These are phyloP conservation scores for Pythium sukuiense DNA, from an alignment of 352 stramenopile genomes.

Conservation along the genomic window DNA sequence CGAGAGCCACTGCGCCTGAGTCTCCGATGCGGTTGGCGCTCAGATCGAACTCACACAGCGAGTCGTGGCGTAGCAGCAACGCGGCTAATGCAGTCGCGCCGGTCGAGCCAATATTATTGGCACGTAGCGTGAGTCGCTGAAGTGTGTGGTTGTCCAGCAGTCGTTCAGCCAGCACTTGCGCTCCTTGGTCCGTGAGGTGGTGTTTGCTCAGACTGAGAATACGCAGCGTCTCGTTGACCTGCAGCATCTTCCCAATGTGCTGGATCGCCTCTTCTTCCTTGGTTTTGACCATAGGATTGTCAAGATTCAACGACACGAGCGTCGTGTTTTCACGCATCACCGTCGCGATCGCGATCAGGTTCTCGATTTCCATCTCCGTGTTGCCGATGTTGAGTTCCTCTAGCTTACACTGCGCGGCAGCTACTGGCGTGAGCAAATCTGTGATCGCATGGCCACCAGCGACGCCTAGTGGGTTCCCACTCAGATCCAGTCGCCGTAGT, in stretches of 20 bases:
- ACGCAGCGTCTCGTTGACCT: constrained; percentile 62
- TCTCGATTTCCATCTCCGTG: constrained; percentile 58
- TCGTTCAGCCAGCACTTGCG: constrained; percentile 67
- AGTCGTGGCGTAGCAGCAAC: constrained; percentile 47
- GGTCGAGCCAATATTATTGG: constrained; percentile 65
- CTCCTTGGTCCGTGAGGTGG: constrained; percentile 65
- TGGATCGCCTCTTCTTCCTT: constrained; percentile 75
- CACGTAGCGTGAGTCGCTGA: constrained; percentile 53
- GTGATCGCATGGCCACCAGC: constrained; percentile 54
- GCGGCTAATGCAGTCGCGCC: constrained; percentile 57
- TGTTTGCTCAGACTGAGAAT: constrained; percentile 69
- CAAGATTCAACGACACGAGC: constrained; percentile 49
- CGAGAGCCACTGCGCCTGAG: constrained; percentile 50
- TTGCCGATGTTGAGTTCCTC: constrained; percentile 55
- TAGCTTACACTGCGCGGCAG: constrained; percentile 32
- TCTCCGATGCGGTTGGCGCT: constrained; percentile 71
- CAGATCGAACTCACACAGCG: constrained; percentile 56
- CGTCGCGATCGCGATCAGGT: constrained; percentile 63
- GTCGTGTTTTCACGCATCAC: constrained; percentile 44
- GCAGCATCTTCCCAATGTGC: constrained; percentile 74
- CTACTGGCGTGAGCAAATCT: constrained; percentile 33
- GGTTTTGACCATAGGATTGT: constrained; percentile 55
- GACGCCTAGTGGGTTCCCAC: constrained; percentile 51
- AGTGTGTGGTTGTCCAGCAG: constrained; percentile 67
- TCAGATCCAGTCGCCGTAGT: constrained; percentile 47